Percentiles rank a stretch among this genome's conserved stretches.
These are phyloP conservation scores for Podaxis sp. DNA, from an alignment of 768 basidiomycete genomes.

Conservation along the genomic window DNA sequence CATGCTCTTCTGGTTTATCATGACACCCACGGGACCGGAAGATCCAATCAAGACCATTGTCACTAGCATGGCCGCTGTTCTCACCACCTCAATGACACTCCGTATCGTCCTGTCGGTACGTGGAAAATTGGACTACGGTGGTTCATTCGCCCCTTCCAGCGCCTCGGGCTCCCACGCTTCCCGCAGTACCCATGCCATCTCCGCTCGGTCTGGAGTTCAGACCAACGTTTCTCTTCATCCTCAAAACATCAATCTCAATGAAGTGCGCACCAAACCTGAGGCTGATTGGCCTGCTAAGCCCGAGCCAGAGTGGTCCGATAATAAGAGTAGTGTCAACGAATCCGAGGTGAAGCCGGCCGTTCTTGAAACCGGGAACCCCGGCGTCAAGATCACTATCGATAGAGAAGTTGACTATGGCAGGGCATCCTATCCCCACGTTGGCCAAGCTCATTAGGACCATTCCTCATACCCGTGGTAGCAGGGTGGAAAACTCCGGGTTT, in stretches of 20 bases:
- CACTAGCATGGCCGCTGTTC: conserved; percentile 78
- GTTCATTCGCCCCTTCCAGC: conserved; percentile 62
- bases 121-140: conserved; percentile 71
- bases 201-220: conserved; percentile 40
- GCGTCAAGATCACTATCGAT: conserved; percentile 47
- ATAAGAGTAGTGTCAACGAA: conserved; percentile 40
- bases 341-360: conserved; percentile 17
- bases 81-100: conserved; percentile 86
- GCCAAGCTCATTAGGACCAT: conserved; percentile 1
- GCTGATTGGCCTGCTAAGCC: conserved; percentile 43
- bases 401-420: conserved; percentile 39
- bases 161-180: conserved; percentile 37
- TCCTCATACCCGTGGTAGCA: not conserved
- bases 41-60: conserved; percentile 84
- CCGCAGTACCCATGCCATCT: conserved; percentile 50
- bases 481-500: not conserved
- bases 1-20: conserved; percentile 86
- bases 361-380: conserved; percentile 15
- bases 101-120: conserved; percentile 84
- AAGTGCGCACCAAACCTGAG: conserved; percentile 48
- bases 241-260: conserved; percentile 48
- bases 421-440: conserved; percentile 8
- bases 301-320: conserved; percentile 25
- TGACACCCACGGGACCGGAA: conserved; percentile 54
- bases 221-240: conserved; percentile 37